phyloP scores from a whole-genome alignment of 495 filamentous ascomycete species.

The Trichoderma virens region DNA sequence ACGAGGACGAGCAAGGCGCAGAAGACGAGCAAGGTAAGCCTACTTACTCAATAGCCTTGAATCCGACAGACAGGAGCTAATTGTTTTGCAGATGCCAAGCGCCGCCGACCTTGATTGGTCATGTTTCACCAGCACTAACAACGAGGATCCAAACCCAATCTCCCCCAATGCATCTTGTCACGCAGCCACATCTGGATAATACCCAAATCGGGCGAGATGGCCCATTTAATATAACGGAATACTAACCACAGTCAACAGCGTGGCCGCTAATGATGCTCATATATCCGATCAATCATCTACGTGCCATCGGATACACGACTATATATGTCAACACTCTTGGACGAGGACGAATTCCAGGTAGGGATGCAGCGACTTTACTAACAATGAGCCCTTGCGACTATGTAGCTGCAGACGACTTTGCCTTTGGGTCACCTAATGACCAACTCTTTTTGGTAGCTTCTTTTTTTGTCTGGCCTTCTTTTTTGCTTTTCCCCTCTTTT shows the following conservation, averaged over 20 bases:
- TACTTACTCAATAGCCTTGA: background rate
- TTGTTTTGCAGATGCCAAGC: constrained; percentile 35
- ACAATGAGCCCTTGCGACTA: background rate
- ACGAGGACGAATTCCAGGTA: background rate
- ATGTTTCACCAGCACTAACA: constrained; percentile 1
- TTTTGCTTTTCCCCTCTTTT: background rate
- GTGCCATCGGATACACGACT: background rate
- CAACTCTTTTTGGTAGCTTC: background rate
- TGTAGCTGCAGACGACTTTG: constrained; percentile 3
- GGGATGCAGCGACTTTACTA: background rate
- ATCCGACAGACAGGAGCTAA: constrained; percentile 13
- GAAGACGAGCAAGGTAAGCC: constrained; percentile 31
- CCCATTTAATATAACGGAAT: background rate
- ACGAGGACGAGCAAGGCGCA: constrained; percentile 8
- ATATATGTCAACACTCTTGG: background rate
- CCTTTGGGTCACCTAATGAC: background rate
- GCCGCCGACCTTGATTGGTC: constrained; percentile 37
- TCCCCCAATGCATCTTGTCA: background rate
- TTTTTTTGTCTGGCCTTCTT: background rate
- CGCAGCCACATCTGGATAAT: background rate
- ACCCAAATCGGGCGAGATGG: background rate
- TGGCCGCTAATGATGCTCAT: background rate
- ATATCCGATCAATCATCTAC: background rate
- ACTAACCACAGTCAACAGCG: constrained; percentile 1
- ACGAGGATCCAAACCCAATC: background rate